These are phyloP conservation scores for Pulveroboletus frians DNA, from an alignment of 768 basidiomycete genomes.

Conservation along the genomic window DNA sequence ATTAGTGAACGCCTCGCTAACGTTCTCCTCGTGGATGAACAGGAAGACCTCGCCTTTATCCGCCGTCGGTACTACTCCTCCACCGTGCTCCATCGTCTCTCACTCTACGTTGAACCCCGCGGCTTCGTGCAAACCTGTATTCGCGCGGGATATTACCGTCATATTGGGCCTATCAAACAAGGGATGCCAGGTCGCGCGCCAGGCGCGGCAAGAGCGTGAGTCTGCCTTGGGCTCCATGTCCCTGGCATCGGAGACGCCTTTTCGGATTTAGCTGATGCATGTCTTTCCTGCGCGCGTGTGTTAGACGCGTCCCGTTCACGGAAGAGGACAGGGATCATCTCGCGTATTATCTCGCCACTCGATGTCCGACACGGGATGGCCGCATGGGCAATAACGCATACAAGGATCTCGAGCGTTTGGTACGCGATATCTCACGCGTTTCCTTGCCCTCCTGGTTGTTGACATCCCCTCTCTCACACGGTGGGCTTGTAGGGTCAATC, in stretches of 20 bases:
- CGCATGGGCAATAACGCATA: slow-evolving; percentile 49
- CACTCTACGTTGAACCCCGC: slow-evolving; percentile 20
- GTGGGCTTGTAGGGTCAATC: slow-evolving; percentile 15
- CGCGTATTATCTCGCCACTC: slow-evolving; percentile 44
- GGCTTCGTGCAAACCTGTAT: slow-evolving; percentile 26
- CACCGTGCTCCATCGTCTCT: slow-evolving; percentile 9
- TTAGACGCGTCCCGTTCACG: slow-evolving; percentile 31
- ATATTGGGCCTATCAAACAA: background rate
- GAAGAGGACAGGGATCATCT: slow-evolving; percentile 40
- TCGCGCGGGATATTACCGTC: slow-evolving; percentile 9
- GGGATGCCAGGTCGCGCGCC: slow-evolving; percentile 24
- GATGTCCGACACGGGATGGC: slow-evolving; percentile 39
- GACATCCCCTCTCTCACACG: background rate
- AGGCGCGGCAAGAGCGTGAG: slow-evolving; percentile 2
- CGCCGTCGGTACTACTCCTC: slow-evolving; percentile 25
- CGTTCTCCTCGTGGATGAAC: slow-evolving; percentile 29
- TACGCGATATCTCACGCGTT: slow-evolving; percentile 24
- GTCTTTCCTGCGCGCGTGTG: background rate
- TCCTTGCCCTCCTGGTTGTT: background rate
- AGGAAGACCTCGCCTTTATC: slow-evolving; percentile 22
- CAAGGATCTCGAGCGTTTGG: slow-evolving; percentile 42
- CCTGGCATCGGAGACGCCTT: background rate
- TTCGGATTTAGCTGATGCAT: background rate
- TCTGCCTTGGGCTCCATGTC: background rate
- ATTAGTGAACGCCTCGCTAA: slow-evolving; percentile 13